These are phyloP conservation scores for Suhomyces yuchorum DNA, from an alignment of 1,139 yeast genomes.

Conservation along the genomic window DNA sequence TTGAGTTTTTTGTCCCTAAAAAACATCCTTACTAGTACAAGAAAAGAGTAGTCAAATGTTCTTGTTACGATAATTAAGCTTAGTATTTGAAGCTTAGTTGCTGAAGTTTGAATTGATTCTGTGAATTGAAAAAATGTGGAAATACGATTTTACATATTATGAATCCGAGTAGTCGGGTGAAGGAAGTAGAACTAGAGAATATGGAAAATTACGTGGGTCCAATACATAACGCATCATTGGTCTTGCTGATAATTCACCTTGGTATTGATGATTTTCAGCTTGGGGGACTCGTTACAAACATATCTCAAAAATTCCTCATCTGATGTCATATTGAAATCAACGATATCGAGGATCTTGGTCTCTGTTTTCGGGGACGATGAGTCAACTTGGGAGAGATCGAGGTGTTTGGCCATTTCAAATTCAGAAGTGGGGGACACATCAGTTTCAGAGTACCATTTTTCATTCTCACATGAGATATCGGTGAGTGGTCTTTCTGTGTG, in stretches of 20 bases:
- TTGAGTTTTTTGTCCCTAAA: no score
- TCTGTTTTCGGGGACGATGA: not conserved
- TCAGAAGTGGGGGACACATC: not conserved
- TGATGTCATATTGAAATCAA: not conserved
- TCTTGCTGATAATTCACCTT: not conserved
- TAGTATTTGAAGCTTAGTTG: no score
- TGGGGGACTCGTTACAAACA: not conserved
- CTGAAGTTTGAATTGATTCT: no score
- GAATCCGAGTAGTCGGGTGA: no score
- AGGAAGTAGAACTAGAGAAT: no score
- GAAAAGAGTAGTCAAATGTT: no score
- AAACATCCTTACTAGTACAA: no score
- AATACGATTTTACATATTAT: no score
- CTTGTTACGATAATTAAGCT: no score
- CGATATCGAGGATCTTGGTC: not conserved
- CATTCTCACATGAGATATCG: not conserved
- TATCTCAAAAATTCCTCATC: not conserved
- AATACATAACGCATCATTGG: no score
- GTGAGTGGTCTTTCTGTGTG: not conserved
- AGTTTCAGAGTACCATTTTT: not conserved
- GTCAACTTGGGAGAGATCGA: conserved; percentile 22
- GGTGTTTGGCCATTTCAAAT: conserved; percentile 6
- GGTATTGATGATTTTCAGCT: not conserved
- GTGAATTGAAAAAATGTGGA: no score
- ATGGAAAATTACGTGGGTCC: no score